Percentiles rank a stretch among this genome's conserved stretches.
phyloP scores from a whole-genome alignment of 176 grass and related monocot genomes.

The Musa troglodytarum region DNA sequence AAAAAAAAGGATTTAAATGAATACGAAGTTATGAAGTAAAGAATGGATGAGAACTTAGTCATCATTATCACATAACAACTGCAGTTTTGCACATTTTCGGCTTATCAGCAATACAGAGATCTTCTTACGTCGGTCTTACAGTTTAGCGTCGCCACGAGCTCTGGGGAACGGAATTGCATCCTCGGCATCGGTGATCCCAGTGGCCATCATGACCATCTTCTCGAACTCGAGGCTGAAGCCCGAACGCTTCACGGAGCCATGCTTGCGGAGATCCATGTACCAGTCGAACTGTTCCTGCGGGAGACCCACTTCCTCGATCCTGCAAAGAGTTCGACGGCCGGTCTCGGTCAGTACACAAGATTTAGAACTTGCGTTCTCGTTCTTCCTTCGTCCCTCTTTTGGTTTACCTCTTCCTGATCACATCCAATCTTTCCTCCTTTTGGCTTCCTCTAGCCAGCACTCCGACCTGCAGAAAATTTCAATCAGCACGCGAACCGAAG shows the following conservation, averaged over 20 bases:
- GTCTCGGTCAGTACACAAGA: too few species aligned
- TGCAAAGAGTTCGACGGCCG: constrained; percentile 14
- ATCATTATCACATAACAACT: too few species aligned
- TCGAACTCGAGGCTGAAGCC: constrained; percentile 53
- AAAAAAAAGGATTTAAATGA: too few species aligned
- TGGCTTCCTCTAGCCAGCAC: constrained; percentile 42
- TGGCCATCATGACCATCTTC: constrained; percentile 35
- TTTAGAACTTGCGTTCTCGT: too few species aligned
- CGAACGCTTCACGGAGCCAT: constrained; percentile 45
- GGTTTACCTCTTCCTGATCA: constrained; percentile 35
- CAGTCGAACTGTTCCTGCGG: constrained; percentile 36
- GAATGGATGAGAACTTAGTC: too few species aligned
- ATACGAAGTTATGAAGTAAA: too few species aligned
- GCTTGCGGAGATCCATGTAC: constrained; percentile 49
- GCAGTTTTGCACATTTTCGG: too few species aligned
- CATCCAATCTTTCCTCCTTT: constrained; percentile 54
- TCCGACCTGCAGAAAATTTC: constrained; percentile 28
- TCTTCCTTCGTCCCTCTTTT: background rate
- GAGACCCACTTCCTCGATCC: constrained; percentile 35
- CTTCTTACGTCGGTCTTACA: background rate
- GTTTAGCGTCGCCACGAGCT: constrained; percentile 26
- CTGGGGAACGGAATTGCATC: constrained; percentile 35
- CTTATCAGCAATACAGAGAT: too few species aligned
- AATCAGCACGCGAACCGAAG: too few species aligned
- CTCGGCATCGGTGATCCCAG: constrained; percentile 26